Evolutionary conservation across 2,329 filamentous ascomycete species (phyloP).

Genomic region (Pseudogymnoascus sp.): DNA sequence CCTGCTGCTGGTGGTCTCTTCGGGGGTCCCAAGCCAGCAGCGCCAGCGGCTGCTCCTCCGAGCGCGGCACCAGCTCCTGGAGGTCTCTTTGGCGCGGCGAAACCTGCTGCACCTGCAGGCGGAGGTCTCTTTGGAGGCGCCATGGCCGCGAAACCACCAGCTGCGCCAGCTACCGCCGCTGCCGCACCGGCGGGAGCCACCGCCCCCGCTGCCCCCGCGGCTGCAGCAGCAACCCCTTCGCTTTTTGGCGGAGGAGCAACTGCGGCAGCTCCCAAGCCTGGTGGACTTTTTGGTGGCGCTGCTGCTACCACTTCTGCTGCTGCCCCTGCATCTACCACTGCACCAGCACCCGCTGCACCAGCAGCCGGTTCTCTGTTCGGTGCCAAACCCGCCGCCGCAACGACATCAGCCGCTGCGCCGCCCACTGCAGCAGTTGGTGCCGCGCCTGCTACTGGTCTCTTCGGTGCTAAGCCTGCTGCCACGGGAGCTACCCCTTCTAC

Average conservation of each 20-base stretch:
- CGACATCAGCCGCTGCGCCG: constrained; percentile 20
- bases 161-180: background rate
- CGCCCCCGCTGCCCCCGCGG: constrained; percentile 5
- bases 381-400: constrained; percentile 16
- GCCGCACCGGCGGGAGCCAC: background rate
- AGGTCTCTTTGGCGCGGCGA: constrained; percentile 13
- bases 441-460: constrained; percentile 22
- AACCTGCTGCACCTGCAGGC: constrained; percentile 15
- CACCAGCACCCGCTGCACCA: constrained; percentile 16
- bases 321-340: constrained; percentile 14
- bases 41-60: constrained; percentile 21
- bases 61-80: constrained; percentile 26
- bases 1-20: constrained; percentile 27
- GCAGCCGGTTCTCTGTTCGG: constrained; percentile 24
- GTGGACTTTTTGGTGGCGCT: constrained; percentile 10
- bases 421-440: background rate
- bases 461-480: constrained; percentile 26
- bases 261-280: background rate
- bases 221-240: background rate
- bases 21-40: constrained; percentile 24
- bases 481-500: constrained; percentile 26
- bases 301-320: constrained; percentile 23
- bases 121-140: constrained; percentile 11
- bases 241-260: constrained; percentile 14
- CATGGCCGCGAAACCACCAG: background rate